Percentiles rank a stretch among this genome's conserved stretches.
Conservation (phyloP, 2,329 filamentous ascomycete species). For the Verticillium nubilum region DNA sequence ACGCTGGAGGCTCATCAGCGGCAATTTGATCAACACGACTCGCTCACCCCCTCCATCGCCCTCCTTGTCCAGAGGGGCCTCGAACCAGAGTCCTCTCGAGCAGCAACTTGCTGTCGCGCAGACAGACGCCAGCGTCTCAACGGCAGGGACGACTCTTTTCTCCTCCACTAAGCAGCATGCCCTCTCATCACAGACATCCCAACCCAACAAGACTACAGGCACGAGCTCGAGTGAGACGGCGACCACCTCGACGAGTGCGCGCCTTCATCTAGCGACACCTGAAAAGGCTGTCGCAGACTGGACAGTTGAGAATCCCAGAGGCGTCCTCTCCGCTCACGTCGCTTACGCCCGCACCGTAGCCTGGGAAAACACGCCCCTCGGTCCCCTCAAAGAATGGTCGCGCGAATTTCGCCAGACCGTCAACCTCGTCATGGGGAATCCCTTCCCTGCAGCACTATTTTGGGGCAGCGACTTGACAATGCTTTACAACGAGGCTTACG, state of each 20-base stretch:
- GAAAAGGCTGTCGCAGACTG: conserved; percentile 29
- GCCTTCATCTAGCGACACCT: conserved; percentile 21
- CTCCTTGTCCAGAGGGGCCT: background rate
- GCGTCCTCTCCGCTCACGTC: conserved; percentile 22
- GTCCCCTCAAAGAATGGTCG: conserved; percentile 37
- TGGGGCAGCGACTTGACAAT: conserved; percentile 58
- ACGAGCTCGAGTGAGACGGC: conserved; percentile 21
- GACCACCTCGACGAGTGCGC: conserved; percentile 19
- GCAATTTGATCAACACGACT: conserved; percentile 18
- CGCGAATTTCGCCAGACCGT: conserved; percentile 35
- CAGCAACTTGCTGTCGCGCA: background rate
- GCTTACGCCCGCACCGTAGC: conserved; percentile 26
- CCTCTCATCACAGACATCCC: conserved; percentile 1
- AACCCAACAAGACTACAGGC: conserved; percentile 8
- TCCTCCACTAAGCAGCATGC: conserved; percentile 3
- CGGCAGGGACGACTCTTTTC: conserved; percentile 3
- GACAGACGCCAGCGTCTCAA: background rate
- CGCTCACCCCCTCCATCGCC: background rate
- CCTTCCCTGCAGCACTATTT: conserved; percentile 47
- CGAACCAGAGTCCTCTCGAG: too few species aligned
- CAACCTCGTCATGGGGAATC: conserved; percentile 30
- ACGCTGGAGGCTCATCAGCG: conserved; percentile 35
- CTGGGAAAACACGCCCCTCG: conserved; percentile 37
- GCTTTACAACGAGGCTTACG: conserved; percentile 58
- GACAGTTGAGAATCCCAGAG: conserved; percentile 23